Evolutionary conservation across 225 moss, liverwort and hornwort species (phyloP).

Genomic region (Polytrichum commune): DNA sequence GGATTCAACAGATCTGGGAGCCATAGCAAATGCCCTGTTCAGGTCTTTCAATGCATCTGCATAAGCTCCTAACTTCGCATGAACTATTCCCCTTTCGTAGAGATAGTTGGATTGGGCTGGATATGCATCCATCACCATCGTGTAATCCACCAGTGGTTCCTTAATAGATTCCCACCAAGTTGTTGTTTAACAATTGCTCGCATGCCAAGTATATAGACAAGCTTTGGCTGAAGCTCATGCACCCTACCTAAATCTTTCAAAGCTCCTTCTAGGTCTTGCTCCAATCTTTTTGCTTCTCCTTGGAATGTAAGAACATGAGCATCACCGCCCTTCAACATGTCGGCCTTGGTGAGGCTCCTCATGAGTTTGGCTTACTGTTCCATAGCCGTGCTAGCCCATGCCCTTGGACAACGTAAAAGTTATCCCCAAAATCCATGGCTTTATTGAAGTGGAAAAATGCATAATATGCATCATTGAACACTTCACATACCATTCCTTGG

Average conservation of each 20-base stretch:
- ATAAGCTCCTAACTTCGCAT: background rate
- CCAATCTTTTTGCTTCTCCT: conserved; percentile 4
- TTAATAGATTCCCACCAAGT: background rate
- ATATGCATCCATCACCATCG: background rate
- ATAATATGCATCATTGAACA: background rate
- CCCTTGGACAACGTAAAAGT: background rate
- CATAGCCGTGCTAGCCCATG: background rate
- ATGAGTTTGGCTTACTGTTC: background rate
- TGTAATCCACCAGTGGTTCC: conserved; percentile 1
- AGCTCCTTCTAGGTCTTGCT: background rate
- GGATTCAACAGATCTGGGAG: background rate
- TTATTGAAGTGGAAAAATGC: background rate
- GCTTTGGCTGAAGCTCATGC: conserved; percentile 1
- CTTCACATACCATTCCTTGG: background rate
- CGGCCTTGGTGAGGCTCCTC: background rate
- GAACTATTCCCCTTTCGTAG: background rate
- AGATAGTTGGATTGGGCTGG: background rate
- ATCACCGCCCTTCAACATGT: background rate
- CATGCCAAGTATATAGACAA: background rate
- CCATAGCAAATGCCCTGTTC: background rate
- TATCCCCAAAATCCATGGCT: conserved; percentile 1
- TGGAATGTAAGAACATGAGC: background rate
- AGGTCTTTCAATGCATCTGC: conserved; percentile 2
- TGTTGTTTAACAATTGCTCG: background rate
- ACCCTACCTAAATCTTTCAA: background rate